Percentiles rank a stretch among this genome's conserved stretches.
Evolutionary conservation across 1,284 basidiomycete genomes (phyloP).

Genomic region (Blastosporella zonata): DNA sequence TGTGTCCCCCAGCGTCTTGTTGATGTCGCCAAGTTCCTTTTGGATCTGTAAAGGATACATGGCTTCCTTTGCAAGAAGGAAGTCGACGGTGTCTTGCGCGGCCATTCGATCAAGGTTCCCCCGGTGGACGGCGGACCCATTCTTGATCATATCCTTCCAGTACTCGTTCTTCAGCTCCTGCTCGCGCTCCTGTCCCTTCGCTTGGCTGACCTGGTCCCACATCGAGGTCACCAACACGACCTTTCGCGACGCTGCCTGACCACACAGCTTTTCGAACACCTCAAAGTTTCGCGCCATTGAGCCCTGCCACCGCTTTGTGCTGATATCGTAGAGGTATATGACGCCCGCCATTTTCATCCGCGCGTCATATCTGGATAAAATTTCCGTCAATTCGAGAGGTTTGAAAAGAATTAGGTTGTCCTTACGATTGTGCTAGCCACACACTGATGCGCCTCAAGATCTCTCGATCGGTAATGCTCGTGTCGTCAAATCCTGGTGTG

Average conservation of each 20-base stretch:
- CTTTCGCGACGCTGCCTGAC: constrained; percentile 18
- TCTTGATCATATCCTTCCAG: constrained; percentile 24
- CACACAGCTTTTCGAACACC: constrained; percentile 27
- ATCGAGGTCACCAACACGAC: constrained; percentile 32
- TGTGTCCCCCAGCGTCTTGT: constrained; percentile 8
- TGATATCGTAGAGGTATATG: constrained; percentile 29
- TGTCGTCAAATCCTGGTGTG: constrained; percentile 25
- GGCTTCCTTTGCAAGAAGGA: constrained; percentile 11
- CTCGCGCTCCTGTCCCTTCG: constrained; percentile 21
- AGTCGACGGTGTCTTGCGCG: constrained; percentile 11
- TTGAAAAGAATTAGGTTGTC: not conserved
- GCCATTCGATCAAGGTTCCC: constrained; percentile 10
- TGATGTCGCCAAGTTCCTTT: constrained; percentile 12
- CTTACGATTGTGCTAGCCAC: constrained; percentile 21
- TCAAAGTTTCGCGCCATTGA: constrained; percentile 20
- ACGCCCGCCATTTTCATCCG: constrained; percentile 24
- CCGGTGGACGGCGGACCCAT: constrained; percentile 20
- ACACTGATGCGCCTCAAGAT: constrained; percentile 20
- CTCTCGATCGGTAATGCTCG: constrained; percentile 15
- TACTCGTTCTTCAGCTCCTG: constrained; percentile 22
- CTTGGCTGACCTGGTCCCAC: constrained; percentile 27
- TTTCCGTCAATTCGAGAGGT: not conserved
- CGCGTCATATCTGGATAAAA: constrained; percentile 6
- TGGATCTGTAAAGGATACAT: constrained; percentile 13
- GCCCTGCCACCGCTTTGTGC: constrained; percentile 21